phyloP scores from a whole-genome alignment of 805 yeast species.

The Candida endomychidarum region DNA sequence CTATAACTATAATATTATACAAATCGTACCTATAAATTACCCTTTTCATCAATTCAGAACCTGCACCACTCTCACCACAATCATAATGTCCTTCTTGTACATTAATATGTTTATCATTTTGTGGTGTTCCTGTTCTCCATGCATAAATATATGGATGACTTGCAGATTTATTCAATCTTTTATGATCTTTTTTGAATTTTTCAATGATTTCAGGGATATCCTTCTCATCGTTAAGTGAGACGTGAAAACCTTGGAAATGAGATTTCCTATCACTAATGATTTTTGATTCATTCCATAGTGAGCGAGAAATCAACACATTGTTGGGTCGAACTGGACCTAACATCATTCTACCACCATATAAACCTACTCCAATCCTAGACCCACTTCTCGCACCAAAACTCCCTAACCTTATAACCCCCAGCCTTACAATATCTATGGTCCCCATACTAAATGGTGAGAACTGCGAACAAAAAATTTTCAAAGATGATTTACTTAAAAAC shows the following conservation, averaged over 20 bases:
- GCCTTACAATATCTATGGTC: too few species aligned
- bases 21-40: constrained; percentile 50
- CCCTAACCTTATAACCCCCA: too few species aligned
- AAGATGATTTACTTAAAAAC: constrained; percentile 86
- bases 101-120: constrained; percentile 13
- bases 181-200: constrained; percentile 45
- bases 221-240: constrained; percentile 32
- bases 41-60: constrained; percentile 52
- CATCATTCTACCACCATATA: too few species aligned
- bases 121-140: constrained; percentile 52
- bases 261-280: constrained; percentile 53
- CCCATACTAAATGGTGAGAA: too few species aligned
- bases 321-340: too few species aligned
- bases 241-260: constrained; percentile 64
- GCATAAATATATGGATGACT: constrained; percentile 76
- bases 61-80: constrained; percentile 77
- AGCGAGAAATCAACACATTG: too few species aligned
- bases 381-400: too few species aligned
- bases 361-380: background rate
- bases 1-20: constrained; percentile 61
- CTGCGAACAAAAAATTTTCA: constrained; percentile 7
- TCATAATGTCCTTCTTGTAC: constrained; percentile 63
- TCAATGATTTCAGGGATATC: constrained; percentile 46
- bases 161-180: constrained; percentile 50
- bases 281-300: constrained; percentile 30